Evolutionary conservation across 2,329 filamentous ascomycete genomes (phyloP).

Genomic region (Aspergillus sp.): DNA sequence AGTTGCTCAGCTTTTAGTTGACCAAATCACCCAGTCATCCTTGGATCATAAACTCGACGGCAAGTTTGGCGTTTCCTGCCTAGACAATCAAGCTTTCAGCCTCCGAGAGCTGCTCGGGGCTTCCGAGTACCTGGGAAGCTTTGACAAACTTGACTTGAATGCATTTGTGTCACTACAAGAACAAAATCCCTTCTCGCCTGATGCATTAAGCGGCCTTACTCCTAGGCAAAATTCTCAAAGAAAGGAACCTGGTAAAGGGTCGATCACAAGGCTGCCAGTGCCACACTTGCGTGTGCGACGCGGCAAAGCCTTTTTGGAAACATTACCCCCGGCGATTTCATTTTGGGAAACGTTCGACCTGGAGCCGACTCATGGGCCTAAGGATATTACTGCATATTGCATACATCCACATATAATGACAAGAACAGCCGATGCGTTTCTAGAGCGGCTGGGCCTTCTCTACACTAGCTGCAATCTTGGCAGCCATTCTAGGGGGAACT

Average conservation of each 20-base stretch:
- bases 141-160: constrained; percentile 37
- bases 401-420: constrained; percentile 53
- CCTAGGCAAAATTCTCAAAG: constrained; percentile 23
- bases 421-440: constrained; percentile 50
- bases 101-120: constrained; percentile 31
- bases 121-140: constrained; percentile 27
- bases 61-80: constrained; percentile 25
- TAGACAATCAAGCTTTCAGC: constrained; percentile 27
- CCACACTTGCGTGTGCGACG: constrained; percentile 58
- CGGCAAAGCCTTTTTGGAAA: constrained; percentile 53
- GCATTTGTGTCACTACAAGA: constrained; percentile 36
- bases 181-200: constrained; percentile 15
- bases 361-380: constrained; percentile 55
- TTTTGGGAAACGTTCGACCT: constrained; percentile 65
- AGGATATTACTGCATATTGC: constrained; percentile 59
- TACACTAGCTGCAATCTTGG: constrained; percentile 61
- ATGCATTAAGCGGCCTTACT: constrained; percentile 14
- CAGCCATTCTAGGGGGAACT: constrained; percentile 46
- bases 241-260: constrained; percentile 30
- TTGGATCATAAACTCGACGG: constrained; percentile 36
- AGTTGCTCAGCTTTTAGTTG: constrained; percentile 42
- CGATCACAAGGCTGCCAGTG: constrained; percentile 46
- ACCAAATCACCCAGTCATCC: constrained; percentile 48
- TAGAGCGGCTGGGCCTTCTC: constrained; percentile 53
- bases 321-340: constrained; percentile 55